Evolutionary conservation across 352 stramenopile species (phyloP).

Genomic region (Phytophthora sojae): DNA sequence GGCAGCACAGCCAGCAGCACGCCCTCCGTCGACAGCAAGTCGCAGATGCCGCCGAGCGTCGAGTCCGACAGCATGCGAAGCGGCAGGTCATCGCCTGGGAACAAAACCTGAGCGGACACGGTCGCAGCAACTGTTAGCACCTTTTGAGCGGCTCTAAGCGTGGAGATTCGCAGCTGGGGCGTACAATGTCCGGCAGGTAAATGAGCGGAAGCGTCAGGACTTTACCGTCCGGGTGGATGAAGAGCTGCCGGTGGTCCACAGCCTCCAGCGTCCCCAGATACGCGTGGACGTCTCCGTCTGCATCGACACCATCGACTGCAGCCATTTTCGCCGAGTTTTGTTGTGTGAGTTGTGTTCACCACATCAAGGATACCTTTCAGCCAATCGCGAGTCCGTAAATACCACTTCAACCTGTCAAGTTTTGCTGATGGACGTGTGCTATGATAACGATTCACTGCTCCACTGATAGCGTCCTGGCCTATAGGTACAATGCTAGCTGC

Average conservation of each 20-base stretch:
- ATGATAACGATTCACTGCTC: too few species aligned
- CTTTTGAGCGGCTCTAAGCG: background rate
- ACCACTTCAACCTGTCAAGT: background rate
- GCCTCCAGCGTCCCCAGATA: conserved; percentile 80
- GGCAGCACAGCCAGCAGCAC: conserved; percentile 68
- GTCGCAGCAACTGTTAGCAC: background rate
- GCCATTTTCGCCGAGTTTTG: background rate
- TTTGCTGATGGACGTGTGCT: too few species aligned
- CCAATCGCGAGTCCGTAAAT: background rate
- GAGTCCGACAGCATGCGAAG: conserved; percentile 76
- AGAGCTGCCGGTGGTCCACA: conserved; percentile 57
- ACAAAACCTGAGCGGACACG: conserved; percentile 63
- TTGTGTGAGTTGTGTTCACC: background rate
- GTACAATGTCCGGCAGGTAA: conserved; percentile 78
- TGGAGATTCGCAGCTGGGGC: background rate
- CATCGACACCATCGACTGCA: background rate
- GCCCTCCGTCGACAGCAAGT: conserved; percentile 52
- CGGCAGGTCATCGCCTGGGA: conserved; percentile 81
- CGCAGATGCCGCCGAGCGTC: conserved; percentile 53
- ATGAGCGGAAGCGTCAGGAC: conserved; percentile 74
- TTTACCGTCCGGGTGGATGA: conserved; percentile 56
- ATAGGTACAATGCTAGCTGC: too few species aligned
- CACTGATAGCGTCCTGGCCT: too few species aligned
- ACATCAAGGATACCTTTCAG: background rate
- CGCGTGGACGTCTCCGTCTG: conserved; percentile 45